A percentile compares a stretch with the other conserved stretches of the same genome.
These are phyloP conservation scores for Xerocomellus dryophilus DNA, from an alignment of 768 basidiomycete genomes.

Conservation along the genomic window DNA sequence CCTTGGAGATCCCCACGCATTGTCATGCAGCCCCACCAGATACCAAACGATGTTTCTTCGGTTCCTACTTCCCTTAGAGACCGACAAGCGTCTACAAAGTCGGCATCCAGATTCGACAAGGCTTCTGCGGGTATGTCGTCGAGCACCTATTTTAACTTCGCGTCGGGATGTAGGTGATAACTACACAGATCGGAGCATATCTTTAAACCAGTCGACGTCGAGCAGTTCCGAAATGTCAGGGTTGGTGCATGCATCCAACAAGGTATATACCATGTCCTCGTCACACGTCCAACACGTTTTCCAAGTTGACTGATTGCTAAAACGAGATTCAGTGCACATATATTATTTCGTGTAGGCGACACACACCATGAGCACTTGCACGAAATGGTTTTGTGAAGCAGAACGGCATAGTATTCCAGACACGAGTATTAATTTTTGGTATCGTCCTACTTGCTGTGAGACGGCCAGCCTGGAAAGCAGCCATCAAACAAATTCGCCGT, in stretches of 20 bases:
- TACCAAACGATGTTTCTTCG: slow-evolving; percentile 67
- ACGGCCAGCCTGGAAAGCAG: background rate
- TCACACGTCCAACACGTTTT: slow-evolving; percentile 49
- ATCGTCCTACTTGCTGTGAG: slow-evolving; percentile 37
- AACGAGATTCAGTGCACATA: slow-evolving; percentile 8
- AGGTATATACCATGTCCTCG: slow-evolving; percentile 49
- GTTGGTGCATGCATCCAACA: slow-evolving; percentile 67
- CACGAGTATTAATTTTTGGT: slow-evolving; percentile 57
- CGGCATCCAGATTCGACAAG: slow-evolving; percentile 49
- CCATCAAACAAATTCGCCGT: slow-evolving; percentile 11
- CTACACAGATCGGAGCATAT: slow-evolving; percentile 21
- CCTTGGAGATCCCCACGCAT: slow-evolving; percentile 50
- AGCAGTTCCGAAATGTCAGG: slow-evolving; percentile 59
- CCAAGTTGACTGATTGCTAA: slow-evolving; percentile 58
- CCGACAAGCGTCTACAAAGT: slow-evolving; percentile 45
- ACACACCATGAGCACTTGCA: slow-evolving; percentile 45
- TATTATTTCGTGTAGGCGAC: too few relatives aligned
- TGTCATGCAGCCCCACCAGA: slow-evolving; percentile 70
- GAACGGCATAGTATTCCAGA: slow-evolving; percentile 61
- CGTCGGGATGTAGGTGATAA: slow-evolving; percentile 35
- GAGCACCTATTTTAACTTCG: slow-evolving; percentile 43
- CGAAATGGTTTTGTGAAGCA: slow-evolving; percentile 58
- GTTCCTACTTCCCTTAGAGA: slow-evolving; percentile 59
- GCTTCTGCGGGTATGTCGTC: slow-evolving; percentile 55
- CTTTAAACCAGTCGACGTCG: slow-evolving; percentile 34